Base-by-base conservation (phyloP, 2,329 filamentous ascomycete genomes). In the Colletotrichum lupini region DNA sequence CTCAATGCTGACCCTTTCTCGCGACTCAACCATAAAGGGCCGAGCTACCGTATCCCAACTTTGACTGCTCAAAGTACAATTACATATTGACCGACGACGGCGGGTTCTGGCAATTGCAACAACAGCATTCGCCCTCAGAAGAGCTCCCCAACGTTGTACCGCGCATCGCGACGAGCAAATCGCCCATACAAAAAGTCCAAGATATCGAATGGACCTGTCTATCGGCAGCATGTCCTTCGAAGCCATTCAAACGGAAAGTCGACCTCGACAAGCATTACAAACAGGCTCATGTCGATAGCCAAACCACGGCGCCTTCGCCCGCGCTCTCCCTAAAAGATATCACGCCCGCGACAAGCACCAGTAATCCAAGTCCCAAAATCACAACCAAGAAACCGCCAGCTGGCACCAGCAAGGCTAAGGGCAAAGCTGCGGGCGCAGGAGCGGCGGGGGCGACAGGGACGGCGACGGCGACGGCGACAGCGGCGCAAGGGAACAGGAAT, bases 261-360 rank as follows among this genome's bases (percentile, higher is more conserved):
- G 89, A 91, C 78, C 85, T 90, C 14, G 83, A 87, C 62, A 85
- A 88, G 19, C 89, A 91, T 78, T 84, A 84, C 76, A 81, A 82
- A 57, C 86, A 87, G 76, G 83, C 84, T 14, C 89, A 91, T 76
- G n/a, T 80, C 82, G 0, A 75, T 42, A 65, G 68, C 60, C 70
- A 73, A 35, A 57, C 42, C 42, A 46, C 67, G 7, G 66, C 69
- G 14, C 70, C 70, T 16, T 75, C 68, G 16, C 74, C 67, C 22
- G 61, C 65, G 14, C 58, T 73, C 42, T 75, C 73, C 5, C 55
- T 73, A 26, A 73, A 73, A 60, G 70, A 73, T 14, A 73, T 69
- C 55, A 73, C 70, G 4, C 67, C 70, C 16, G 70, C 70, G 3
- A 65, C 68, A 28, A 74, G 72, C 24, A 67, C 58, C 35, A 66